Base-by-base conservation (phyloP, 1,284 basidiomycete species). In the Kwoniella shivajii region DNA sequence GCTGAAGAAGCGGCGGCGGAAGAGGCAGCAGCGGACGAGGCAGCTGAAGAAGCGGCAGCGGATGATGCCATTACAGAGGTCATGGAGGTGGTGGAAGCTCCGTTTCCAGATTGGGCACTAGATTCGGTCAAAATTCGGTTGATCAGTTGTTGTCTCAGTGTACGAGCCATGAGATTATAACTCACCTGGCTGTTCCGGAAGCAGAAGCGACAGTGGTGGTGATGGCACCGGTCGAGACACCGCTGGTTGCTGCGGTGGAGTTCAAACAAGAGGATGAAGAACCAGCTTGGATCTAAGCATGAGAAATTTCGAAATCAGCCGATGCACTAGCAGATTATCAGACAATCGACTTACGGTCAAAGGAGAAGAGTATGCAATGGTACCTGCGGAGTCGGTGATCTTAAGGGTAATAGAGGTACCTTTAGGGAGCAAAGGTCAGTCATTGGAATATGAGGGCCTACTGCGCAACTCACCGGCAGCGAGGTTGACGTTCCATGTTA, bases 401-500 rank as follows among this genome's bases (percentile, higher is more conserved):
- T 67, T 66, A 46, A 77, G 41, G 54, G 69, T 77, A 58, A 77
- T 58, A 59, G 59, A 60, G 56, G 66, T 66, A 50, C 67, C 66
- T 64, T 36, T 20, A 31, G 16, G 31, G 2, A 31, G 2, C 29
- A n/a, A 7, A 42, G 10, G 20, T 42, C 20, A 42, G 24, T 26
- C 11, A 29, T 20, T 20, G 26, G 26, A 18, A 30, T n/a, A 45
- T 45, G 41, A 22, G 41, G 10, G 26, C 7, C 44, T 5, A 4
- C n/a, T 6, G 13, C 14, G 11, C n/a, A 22, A 64, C 63, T 50
- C 29, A 63, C 68, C 68, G 36, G 69, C 30, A 26, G 66, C 55
- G 44, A 74, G 66, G 64, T 75, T 66, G 54, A 72, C 69, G 42
- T 24, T 68, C 75, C 75, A 77, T 50, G 70, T 72, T 59, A 54